These are phyloP conservation scores for Talaromyces borbonicus DNA, from an alignment of 495 filamentous ascomycete genomes.

Conservation along the genomic window DNA sequence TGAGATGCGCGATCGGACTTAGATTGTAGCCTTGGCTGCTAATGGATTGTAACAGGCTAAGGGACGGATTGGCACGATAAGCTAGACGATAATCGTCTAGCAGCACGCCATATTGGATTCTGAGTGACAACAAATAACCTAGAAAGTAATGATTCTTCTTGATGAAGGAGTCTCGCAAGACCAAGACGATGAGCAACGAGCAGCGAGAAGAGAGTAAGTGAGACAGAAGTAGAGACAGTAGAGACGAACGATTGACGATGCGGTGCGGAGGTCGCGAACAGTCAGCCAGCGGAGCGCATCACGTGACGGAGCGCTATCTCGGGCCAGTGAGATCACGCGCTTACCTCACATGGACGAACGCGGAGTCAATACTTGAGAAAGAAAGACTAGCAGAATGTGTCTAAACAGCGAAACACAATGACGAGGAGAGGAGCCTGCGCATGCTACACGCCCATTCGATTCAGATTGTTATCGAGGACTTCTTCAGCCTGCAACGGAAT, in stretches of 20 bases:
- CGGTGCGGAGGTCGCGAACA: conserved; percentile 21
- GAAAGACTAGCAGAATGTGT: neutral
- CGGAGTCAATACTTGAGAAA: neutral
- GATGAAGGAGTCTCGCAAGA: conserved; percentile 8
- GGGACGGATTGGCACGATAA: conserved; percentile 7
- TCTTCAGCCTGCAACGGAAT: neutral
- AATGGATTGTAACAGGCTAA: conserved; percentile 15
- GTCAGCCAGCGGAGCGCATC: conserved; percentile 27
- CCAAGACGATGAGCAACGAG: too few species aligned
- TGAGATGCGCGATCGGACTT: conserved; percentile 13
- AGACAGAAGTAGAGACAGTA: conserved; percentile 5
- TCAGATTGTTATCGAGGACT: conserved; percentile 2
- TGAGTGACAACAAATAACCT: conserved; percentile 10
- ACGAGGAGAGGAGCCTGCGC: too few species aligned
- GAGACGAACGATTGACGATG: conserved; percentile 11
- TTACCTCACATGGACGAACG: conserved; percentile 28
- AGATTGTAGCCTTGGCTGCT: conserved; percentile 26
- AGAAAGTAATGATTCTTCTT: too few species aligned
- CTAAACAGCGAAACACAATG: too few species aligned
- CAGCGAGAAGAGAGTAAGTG: conserved; percentile 10
- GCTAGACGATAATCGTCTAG: conserved; percentile 38
- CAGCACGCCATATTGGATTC: conserved; percentile 19
- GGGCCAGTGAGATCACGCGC: conserved; percentile 34
- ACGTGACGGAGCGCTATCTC: conserved; percentile 9
- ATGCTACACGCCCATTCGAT: conserved; percentile 1